A percentile compares a stretch with the other conserved stretches of the same genome.
These are phyloP conservation scores for Blastocystis sp. DNA, from an alignment of 352 stramenopile species.

Conservation along the genomic window DNA sequence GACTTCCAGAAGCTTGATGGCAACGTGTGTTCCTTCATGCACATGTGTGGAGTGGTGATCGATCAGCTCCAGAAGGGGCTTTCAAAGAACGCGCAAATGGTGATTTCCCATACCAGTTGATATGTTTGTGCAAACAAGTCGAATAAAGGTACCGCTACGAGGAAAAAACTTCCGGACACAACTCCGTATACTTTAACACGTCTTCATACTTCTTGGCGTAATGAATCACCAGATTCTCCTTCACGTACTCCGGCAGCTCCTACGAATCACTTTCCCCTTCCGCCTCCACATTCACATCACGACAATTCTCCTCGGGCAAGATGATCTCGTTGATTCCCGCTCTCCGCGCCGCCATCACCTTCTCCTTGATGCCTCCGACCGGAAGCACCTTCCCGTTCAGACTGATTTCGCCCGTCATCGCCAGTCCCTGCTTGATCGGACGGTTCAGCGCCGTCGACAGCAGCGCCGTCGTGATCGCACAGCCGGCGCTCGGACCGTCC, in stretches of 20 bases:
- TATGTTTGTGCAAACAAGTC: neutral
- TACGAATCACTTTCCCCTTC: slow-evolving; percentile 58
- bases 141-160: neutral
- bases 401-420: slow-evolving; percentile 90
- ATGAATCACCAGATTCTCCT: slow-evolving; percentile 83
- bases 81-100: neutral
- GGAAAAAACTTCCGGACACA: slow-evolving; percentile 47
- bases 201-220: slow-evolving; percentile 91
- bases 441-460: slow-evolving; percentile 62
- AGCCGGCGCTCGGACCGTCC: slow-evolving; percentile 88
- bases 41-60: slow-evolving; percentile 93
- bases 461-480: slow-evolving; percentile 92
- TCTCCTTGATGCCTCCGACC: slow-evolving; percentile 97
- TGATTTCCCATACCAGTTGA: neutral
- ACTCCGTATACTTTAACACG: slow-evolving; percentile 63
- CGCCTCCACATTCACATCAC: slow-evolving; percentile 77
- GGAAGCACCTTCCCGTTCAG: slow-evolving; percentile 94
- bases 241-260: slow-evolving; percentile 83
- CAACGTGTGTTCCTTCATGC: slow-evolving; percentile 98
- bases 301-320: slow-evolving; percentile 80
- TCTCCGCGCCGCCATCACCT: slow-evolving; percentile 89
- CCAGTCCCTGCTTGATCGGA: slow-evolving; percentile 81
- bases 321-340: slow-evolving; percentile 84
- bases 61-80: slow-evolving; percentile 73
- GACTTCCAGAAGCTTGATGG: slow-evolving; percentile 90